A percentile compares a stretch with the other conserved stretches of the same genome.
Evolutionary conservation across 495 filamentous ascomycete genomes (phyloP).

Genomic region (Hyaloscypha hepaticicola): DNA sequence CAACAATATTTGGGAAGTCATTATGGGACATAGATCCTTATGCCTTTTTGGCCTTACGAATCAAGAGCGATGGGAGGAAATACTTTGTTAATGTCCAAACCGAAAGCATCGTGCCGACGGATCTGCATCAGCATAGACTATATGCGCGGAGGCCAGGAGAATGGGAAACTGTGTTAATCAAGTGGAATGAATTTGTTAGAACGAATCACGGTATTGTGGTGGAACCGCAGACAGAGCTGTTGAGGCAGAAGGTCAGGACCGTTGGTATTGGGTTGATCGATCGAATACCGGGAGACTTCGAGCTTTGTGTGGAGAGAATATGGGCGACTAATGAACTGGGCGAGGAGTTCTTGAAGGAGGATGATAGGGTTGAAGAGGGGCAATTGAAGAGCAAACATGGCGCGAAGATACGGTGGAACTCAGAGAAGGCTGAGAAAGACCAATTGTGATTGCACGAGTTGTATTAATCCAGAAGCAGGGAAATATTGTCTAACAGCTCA

Average conservation of each 20-base stretch:
- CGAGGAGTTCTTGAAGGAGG: conserved; percentile 40
- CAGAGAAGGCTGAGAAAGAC: conserved; percentile 20
- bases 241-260: conserved; percentile 79
- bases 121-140: conserved; percentile 92
- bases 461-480: background rate
- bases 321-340: conserved; percentile 70
- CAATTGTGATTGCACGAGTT: background rate
- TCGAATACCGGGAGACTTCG: conserved; percentile 80
- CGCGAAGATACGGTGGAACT: conserved; percentile 43
- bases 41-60: conserved; percentile 79
- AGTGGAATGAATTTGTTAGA: conserved; percentile 88
- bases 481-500: background rate
- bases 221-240: conserved; percentile 85
- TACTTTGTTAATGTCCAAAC: conserved; percentile 97
- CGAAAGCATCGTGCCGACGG: conserved; percentile 85
- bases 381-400: conserved; percentile 48
- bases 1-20: conserved; percentile 74
- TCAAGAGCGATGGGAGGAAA: conserved; percentile 86
- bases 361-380: conserved; percentile 30
- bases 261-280: conserved; percentile 89
- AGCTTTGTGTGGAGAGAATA: conserved; percentile 77
- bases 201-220: conserved; percentile 89
- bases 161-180: conserved; percentile 92
- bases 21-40: conserved; percentile 90
- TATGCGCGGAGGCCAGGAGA: conserved; percentile 77